Evolutionary conservation across 768 basidiomycete genomes (phyloP), one percentile per base, ranked within the genome.

Genomic region (Kwoniella dejecticola): DNA sequence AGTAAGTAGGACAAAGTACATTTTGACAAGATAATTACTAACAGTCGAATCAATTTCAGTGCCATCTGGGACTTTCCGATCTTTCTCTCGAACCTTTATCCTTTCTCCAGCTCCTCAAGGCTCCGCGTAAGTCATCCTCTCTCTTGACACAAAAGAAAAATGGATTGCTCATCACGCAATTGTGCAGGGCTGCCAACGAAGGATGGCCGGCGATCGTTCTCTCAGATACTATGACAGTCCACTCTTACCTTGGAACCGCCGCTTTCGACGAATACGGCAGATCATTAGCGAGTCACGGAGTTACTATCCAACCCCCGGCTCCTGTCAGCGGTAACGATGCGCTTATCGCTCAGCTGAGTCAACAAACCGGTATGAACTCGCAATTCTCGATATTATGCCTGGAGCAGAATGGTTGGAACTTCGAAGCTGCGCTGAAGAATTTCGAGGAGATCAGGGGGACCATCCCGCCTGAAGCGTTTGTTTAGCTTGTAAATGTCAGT

Each of bases 31-130:
- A 3, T 15, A 3, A 19, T 8, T 1, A n/a, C 40, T 53, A 48
- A 61, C 44, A 17, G 23, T 33, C 46, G 50, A 29, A 40, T 29
- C 48, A 46, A n/a, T 57, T 30, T 1, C 67, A 89, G 88, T 84
- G 67, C 87, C 88, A 26, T 82, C 86, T 8, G 85, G 85, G 55
- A 93, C 92, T 11, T 80, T 91, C 23, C 85, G 95, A 46, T 95
- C 93, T 21, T 99, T 99, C 79, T 92, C 96, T 76, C 84, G 96
- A 59, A 87, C 90, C 0, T 94, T 98, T 74, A 84, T 98, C 56
- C 82, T 99, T 24, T 86, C 87, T 4, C 88, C 89, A 38, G 88
- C 93, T 2, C 80, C 86, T 24, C 86, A 88, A 52, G 89, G 87
- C 26, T 93, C 94, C 69, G 82, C 87, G 93, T 95, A 79, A 66